Evolutionary conservation across 306 rosid genomes (phyloP).

Genomic region (Pyrus bretschneideri): DNA sequence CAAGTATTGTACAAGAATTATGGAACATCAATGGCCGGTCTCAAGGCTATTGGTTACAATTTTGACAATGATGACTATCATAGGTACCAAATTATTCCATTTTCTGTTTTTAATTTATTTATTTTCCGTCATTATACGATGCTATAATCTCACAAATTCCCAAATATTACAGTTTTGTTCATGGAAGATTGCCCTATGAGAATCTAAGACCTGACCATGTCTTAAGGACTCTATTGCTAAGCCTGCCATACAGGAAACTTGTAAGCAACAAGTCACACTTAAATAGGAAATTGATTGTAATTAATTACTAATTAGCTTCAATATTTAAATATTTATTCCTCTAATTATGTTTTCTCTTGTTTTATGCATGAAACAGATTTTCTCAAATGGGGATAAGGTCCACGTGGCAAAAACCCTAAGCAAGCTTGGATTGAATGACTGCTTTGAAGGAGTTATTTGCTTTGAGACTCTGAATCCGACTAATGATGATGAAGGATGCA

Average conservation of each 20-base stretch:
- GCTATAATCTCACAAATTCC: not conserved
- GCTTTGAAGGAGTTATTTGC: constrained; percentile 16
- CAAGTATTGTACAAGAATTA: constrained; percentile 7
- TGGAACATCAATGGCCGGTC: constrained; percentile 19
- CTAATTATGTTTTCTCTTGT: not conserved
- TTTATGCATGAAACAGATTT: not conserved
- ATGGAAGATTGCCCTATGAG: constrained; percentile 16
- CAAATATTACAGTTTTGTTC: constrained; percentile 8
- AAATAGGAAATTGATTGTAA: not conserved
- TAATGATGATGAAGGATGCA: not conserved
- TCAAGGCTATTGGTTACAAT: constrained; percentile 13
- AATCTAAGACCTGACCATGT: constrained; percentile 5
- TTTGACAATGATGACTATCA: constrained; percentile 19
- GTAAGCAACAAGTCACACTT: not conserved
- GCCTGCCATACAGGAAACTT: constrained; percentile 5
- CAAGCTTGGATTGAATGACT: constrained; percentile 9
- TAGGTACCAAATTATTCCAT: not conserved
- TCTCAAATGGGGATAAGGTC: constrained; percentile 1
- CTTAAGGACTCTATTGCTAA: not conserved
- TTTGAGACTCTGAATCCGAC: constrained; percentile 12
- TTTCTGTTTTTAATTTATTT: not conserved
- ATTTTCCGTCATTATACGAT: not conserved
- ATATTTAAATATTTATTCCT: not conserved
- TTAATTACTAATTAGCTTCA: not conserved
- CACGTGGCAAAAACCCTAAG: constrained; percentile 10